Evolutionary conservation across 2,329 filamentous ascomycete genomes (phyloP).

Genomic region (Decorospora gaudefroyi): DNA sequence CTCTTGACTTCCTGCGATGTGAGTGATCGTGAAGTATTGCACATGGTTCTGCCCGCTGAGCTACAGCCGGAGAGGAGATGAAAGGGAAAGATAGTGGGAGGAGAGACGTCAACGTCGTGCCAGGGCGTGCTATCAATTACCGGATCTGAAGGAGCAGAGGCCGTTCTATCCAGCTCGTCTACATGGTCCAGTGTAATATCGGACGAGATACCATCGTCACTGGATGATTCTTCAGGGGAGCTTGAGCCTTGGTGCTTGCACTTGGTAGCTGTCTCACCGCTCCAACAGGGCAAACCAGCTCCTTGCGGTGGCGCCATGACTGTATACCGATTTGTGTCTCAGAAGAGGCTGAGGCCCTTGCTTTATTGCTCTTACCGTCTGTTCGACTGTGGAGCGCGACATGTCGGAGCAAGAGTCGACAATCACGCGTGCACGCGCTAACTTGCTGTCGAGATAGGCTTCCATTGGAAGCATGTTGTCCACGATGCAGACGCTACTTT

Average conservation of each 20-base stretch:
- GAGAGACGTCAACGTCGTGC: constrained; percentile 2
- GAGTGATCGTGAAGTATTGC: constrained; percentile 34
- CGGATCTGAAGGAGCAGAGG: constrained; percentile 1
- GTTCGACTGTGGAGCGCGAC: constrained; percentile 3
- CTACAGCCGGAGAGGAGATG: constrained; percentile 40
- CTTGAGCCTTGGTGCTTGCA: constrained; percentile 21
- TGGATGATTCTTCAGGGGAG: constrained; percentile 17
- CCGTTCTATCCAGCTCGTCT: constrained; percentile 6
- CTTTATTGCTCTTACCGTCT: constrained; percentile 10
- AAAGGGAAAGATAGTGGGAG: constrained; percentile 22
- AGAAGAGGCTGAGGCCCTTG: constrained; percentile 1
- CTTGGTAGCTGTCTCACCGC: constrained; percentile 26
- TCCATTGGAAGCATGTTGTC: constrained; percentile 10
- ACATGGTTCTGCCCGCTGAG: constrained; percentile 36
- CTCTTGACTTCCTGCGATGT: constrained; percentile 30
- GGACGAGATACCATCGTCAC: constrained; percentile 23
- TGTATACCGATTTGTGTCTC: neutral
- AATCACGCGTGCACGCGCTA: neutral
- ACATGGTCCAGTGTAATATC: constrained; percentile 19
- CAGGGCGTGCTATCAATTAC: constrained; percentile 4
- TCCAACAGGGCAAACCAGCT: constrained; percentile 29
- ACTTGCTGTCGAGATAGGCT: constrained; percentile 3
- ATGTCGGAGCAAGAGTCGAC: constrained; percentile 1
- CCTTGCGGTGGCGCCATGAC: constrained; percentile 20
- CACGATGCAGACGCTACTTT: constrained; percentile 4